Evolutionary conservation across 1,139 yeast species (phyloP).

Genomic region (Yamadazyma siamensis): DNA sequence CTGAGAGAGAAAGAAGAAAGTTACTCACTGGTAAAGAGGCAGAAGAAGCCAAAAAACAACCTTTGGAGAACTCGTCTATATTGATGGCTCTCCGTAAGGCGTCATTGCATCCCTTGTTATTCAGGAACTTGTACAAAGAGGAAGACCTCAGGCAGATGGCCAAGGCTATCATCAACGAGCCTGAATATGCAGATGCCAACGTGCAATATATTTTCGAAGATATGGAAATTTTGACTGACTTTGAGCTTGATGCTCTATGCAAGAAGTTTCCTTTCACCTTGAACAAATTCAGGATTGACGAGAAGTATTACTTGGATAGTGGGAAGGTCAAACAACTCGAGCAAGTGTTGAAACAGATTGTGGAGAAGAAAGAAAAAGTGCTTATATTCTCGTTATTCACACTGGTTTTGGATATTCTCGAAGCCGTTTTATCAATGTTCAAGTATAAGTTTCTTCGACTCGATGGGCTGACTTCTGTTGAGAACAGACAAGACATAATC

Average conservation of each 20-base stretch:
- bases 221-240: slow-evolving; percentile 95
- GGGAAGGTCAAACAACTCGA: slow-evolving; percentile 69
- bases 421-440: slow-evolving; percentile 63
- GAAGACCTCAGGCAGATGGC: slow-evolving; percentile 63
- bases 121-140: slow-evolving; percentile 61
- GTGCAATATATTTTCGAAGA: slow-evolving; percentile 77
- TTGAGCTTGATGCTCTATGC: slow-evolving; percentile 77
- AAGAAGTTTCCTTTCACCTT: slow-evolving; percentile 66
- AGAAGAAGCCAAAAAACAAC: slow-evolving; percentile 31
- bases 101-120: slow-evolving; percentile 68
- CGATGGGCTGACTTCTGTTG: slow-evolving; percentile 94
- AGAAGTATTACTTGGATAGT: slow-evolving; percentile 62
- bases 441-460: slow-evolving; percentile 74
- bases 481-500: slow-evolving; percentile 85
- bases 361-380: slow-evolving; percentile 71
- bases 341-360: slow-evolving; percentile 56
- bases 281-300: slow-evolving; percentile 50
- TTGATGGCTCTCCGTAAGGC: slow-evolving; percentile 75
- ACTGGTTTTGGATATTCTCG: slow-evolving; percentile 85
- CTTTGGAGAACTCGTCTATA: slow-evolving; percentile 42
- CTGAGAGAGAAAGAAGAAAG: slow-evolving; percentile 50
- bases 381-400: slow-evolving; percentile 89
- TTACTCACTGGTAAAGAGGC: slow-evolving; percentile 37
- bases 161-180: slow-evolving; percentile 72
- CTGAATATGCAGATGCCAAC: slow-evolving; percentile 75